These are phyloP conservation scores for Globisporangium echinulatum DNA, from an alignment of 352 stramenopile species.

Conservation along the genomic window DNA sequence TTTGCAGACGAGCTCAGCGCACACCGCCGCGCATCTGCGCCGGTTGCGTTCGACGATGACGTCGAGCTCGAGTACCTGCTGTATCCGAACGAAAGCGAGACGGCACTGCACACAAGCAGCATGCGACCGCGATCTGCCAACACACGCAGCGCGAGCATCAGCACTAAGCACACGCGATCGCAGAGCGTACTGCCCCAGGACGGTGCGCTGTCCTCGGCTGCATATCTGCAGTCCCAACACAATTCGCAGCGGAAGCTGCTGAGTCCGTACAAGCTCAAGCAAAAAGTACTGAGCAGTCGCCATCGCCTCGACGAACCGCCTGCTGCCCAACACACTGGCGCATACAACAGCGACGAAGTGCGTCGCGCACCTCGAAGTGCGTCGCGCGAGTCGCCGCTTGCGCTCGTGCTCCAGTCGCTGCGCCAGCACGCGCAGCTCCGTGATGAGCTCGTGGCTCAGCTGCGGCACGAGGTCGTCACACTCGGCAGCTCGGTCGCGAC, in stretches of 20 bases:
- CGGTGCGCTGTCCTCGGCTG: no score
- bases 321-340: no score
- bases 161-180: neutral
- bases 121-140: conserved; percentile 9
- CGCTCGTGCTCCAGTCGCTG: conserved; percentile 42
- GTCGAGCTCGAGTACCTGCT: neutral
- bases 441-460: conserved; percentile 32
- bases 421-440: conserved; percentile 40
- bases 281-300: conserved; percentile 38
- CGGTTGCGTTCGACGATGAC: neutral
- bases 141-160: neutral
- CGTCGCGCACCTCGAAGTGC: neutral
- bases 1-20: neutral
- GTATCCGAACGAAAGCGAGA: neutral
- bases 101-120: conserved; percentile 6
- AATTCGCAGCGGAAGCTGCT: conserved; percentile 21
- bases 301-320: neutral
- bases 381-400: conserved; percentile 8
- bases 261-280: conserved; percentile 62
- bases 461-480: conserved; percentile 29
- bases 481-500: no score
- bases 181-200: neutral
- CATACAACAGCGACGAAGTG: neutral
- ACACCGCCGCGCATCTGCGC: neutral
- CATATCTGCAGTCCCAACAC: neutral